Base-by-base conservation (phyloP, 2,329 filamentous ascomycete species). In the Talaromyces marneffei region DNA sequence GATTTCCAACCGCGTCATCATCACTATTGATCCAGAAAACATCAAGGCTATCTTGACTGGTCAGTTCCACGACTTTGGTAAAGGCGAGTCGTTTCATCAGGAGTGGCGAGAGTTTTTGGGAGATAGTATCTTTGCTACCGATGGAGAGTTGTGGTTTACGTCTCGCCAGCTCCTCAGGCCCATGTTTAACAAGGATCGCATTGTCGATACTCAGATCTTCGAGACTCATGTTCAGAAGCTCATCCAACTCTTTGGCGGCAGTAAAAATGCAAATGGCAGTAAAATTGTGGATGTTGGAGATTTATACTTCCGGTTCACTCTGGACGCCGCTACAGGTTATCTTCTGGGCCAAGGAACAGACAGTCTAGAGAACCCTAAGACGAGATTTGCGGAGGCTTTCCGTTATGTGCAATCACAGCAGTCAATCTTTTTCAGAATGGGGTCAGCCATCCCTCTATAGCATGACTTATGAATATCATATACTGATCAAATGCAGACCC, bases 161-260 rank as follows among this genome's bases (percentile, higher is more conserved):
- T 92, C 88, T 57, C 84, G 93, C n/a, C 88, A 92, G 68, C 81
- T 97, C 59, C 87, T 97, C 64, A 82, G 92, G 2, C 92, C 92
- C 0, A 91, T 95, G 76, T 96, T 97, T 74, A 85, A 90, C 69
- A 88, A 89, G 66, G 90, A 96, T 70, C 87, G 91, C 10, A 85
- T 96, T 20, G 89, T 89, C 61, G 91, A 97, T 72, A 77, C 94
- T 63, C 81, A 89, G 60, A 88, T 86, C 63, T 92, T 94, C 69
- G 91, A 94, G 75, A 79, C 81, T 27, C 89, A 93, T 69, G 80
- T 90, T 23, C 80, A 88, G 69, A 82, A 83, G 0, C 77, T 94
- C 14, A 84, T 92, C 67, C 77, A 79, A 12, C 80, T 87, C 66
- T 83, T 94, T 64, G 53, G 59, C 6, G 62, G 62, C 20, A 57